Evolutionary conservation across 2,329 filamentous ascomycete genomes (phyloP), one percentile per base, ranked within the genome.

Genomic region (Beauveria bassiana): DNA sequence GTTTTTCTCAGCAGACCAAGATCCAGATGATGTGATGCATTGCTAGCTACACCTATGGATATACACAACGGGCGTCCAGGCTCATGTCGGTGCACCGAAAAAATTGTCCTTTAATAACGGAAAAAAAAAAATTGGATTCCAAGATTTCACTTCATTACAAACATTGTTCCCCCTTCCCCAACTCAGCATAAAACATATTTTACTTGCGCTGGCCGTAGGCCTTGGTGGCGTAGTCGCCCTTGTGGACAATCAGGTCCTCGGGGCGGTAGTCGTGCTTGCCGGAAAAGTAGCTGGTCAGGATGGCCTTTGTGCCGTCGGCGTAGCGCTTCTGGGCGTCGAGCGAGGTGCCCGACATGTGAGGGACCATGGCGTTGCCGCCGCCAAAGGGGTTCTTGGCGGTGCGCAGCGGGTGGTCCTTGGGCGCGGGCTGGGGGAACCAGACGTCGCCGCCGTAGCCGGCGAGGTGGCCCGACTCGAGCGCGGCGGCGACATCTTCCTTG

Each of bases 261-360:
- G 87, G 86, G 67, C 84, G 82, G 84, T 99, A 99, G 81, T 98
- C 93, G 73, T 90, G 79, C 73, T 86, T 87, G 70, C 93, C 93
- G 67, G 82, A 85, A 75, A 96, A 90, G 84, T 98, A 99, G 78
- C 88, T 92, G 67, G 93, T 83, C 64, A 99, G 82, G 73, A 99
- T 98, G 67, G 82, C 77, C 89, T 97, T 96, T 76, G 86, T 89
- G 70, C 92, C 92, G 66, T 87, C 81, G 70, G 92, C 91, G 74
- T 96, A 96, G 67, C 92, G 86, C 79, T 91, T 88, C 84, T 99
- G 95, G 63, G 95, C 95, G 74, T 99, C 95, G 73, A 99, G 88
- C n/a, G 93, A 96, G 63, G 93, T 98, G 74, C 95, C 95, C 14
- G 92, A 96, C 91, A 98, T 96, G 86, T 98, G 95, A 62, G 95